Base-by-base conservation (phyloP, 805 yeast species). In the Metschnikowia shivogae region DNA sequence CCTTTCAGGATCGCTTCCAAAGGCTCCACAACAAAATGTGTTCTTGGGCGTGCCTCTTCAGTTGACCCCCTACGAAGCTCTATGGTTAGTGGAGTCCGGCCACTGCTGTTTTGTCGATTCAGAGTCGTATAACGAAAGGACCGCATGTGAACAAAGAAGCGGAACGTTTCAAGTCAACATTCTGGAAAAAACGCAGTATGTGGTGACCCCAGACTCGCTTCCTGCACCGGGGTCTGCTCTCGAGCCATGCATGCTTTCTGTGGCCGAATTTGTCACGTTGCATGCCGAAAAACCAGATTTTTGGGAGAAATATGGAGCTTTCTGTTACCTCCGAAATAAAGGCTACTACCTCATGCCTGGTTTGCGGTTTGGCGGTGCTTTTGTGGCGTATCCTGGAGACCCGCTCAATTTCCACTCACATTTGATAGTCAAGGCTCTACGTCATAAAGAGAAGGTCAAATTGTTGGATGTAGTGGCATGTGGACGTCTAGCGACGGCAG, bases 11-110 rank as follows among this genome's bases (percentile, higher is more conserved):
- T 86, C 97, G 0, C 66, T 93, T 27, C 86, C 97, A 0, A 74
- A 81, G 38, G 89, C 90, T n/a, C 93, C 97, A 2, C 99, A 93
- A 61, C 99, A 92, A 58, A 89, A 89, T 57, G 72, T 82, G n/a
- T 85, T 90, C 56, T 68, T 88, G 34, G 95, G 96, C 0, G 64
- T 90, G 2, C 99, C 99, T 0, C 63, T 93, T 41, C 79, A 81
- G 56, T 67, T 92, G 36, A 73, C 80, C 64, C 63, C 78, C 0
- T 95, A 87, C 62, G 98, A 92, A 56, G 80, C 82, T 0, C 49
- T 80, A 9, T 86, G 86, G 80, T 67, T 89, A 26, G 69, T 83
- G 7, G 65, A 67, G 4, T 56, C 65, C 5, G 67, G 67, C 0
- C 56, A 61, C 14, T 81, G 75, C 0, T 54, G 68, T 3, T 56